Evolutionary conservation across 164 flowering plant genomes (phyloP), one percentile per base, ranked within the genome.

Genomic region (Sedum album): DNA sequence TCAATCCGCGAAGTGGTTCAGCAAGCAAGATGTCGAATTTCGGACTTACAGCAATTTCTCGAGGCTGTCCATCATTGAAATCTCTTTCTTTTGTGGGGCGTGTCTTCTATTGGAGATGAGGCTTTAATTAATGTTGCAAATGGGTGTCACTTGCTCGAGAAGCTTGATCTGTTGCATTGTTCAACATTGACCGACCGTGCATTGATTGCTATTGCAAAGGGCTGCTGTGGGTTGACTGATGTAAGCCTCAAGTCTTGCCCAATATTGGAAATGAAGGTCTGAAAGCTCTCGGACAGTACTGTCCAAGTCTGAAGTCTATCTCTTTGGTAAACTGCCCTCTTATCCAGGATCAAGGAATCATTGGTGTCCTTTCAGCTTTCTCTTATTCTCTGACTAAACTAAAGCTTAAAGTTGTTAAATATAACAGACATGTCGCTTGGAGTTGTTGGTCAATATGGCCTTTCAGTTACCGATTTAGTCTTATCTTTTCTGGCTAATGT

Each of bases 11-110:
- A 31, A 79, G 76, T 74, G 80, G 76, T 49, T 73, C 81, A 11
- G 15, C 63, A 49, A 76, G 80, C 48, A 79, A 89, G 23, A 84
- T 86, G 14, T 77, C 96, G 1, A 66, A 83, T 49, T 10, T 71
- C 65, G 92, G n/a, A 94, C 75, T 90, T 51, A 76, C 84, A 17
- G 82, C 86, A 18, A 79, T 90, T 20, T 88, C 87, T 57, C 84
- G 73, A 25, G 85, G 90, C 6, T 90, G 96, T 79, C 85, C 92
- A 66, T 81, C 87, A 30, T 76, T 86, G 25, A 79, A 67, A 73
- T 69, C 66, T 53, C 82, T 86, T 41, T 84, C 85, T 2, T n/a
- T 41, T 84, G 48, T 83, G 88, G 86, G 77, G 79, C 44, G 72
- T 82, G 33, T 70, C 85, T 13, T 63, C 73, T 18, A 55, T 82